Evolutionary conservation across 805 yeast species (phyloP).

Genomic region (Blastobotrys mokoenaii): DNA sequence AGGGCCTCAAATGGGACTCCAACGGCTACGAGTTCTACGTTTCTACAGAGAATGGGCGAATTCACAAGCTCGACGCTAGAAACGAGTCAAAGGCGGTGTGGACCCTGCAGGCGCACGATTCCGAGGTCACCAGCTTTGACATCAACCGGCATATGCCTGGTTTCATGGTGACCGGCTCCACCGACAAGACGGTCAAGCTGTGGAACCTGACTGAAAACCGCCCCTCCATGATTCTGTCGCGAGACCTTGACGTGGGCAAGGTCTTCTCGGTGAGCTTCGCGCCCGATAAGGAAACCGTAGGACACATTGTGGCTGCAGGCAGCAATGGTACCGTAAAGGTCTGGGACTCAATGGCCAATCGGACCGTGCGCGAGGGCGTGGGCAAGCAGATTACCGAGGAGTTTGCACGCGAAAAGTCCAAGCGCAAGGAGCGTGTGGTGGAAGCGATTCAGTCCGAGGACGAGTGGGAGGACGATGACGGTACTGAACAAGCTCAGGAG

Average conservation of each 20-base stretch:
- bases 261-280: conserved; percentile 79
- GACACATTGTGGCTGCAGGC: conserved; percentile 82
- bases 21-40: conserved; percentile 54
- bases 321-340: conserved; percentile 73
- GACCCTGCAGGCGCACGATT: conserved; percentile 96
- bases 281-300: conserved; percentile 78
- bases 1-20: conserved; percentile 65
- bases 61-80: conserved; percentile 84
- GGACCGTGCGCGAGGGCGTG: conserved; percentile 65
- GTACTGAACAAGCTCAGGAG: conserved; percentile 2
- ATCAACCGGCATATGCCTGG: conserved; percentile 62
- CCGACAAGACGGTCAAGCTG: conserved; percentile 75
- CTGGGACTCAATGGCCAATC: conserved; percentile 87
- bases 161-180: conserved; percentile 76
- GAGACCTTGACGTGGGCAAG: conserved; percentile 92
- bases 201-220: conserved; percentile 62
- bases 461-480: conserved; percentile 3
- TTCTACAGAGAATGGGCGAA: conserved; percentile 86
- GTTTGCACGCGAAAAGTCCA: neutral
- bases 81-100: conserved; percentile 62
- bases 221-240: conserved; percentile 83
- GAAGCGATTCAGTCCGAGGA: conserved; percentile 7
- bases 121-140: conserved; percentile 79
- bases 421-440: conserved; percentile 7
- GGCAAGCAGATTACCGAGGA: conserved; percentile 26